Evolutionary conservation across 495 filamentous ascomycete genomes (phyloP).

Genomic region (Neurospora terricola): DNA sequence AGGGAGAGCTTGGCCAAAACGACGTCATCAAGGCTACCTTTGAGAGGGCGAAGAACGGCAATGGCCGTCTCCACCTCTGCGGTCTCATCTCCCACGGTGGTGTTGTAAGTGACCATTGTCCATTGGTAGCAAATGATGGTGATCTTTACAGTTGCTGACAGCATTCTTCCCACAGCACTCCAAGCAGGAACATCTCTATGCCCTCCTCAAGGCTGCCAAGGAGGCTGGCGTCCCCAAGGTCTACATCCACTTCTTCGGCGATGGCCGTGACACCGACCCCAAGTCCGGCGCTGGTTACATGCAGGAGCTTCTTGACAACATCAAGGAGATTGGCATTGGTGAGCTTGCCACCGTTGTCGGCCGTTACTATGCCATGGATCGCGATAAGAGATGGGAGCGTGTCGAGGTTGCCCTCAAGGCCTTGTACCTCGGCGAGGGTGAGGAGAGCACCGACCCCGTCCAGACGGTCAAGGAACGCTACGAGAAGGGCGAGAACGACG

Average conservation of each 20-base stretch:
- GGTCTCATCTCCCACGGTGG: conserved; percentile 91
- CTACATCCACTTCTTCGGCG: conserved; percentile 97
- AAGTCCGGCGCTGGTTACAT: conserved; percentile 82
- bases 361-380: conserved; percentile 98
- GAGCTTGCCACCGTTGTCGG: conserved; percentile 90
- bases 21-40: conserved; percentile 69
- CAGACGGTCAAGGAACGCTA: conserved; percentile 83
- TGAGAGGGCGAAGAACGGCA: conserved; percentile 72
- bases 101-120: conserved; percentile 46
- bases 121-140: background rate
- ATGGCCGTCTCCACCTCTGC: conserved; percentile 82
- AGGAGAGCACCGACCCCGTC: conserved; percentile 73
- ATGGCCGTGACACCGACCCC: conserved; percentile 94
- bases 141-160: conserved; percentile 6
- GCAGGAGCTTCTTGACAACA: conserved; percentile 67
- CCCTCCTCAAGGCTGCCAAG: conserved; percentile 79
- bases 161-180: conserved; percentile 48
- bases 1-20: conserved; percentile 67
- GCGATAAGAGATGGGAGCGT: conserved; percentile 97
- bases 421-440: conserved; percentile 74
- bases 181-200: conserved; percentile 86
- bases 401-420: conserved; percentile 84
- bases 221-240: conserved; percentile 77
- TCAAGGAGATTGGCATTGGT: conserved; percentile 75
- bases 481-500: conserved; percentile 78